Evolutionary conservation across 768 basidiomycete species (phyloP).

Genomic region (Termitomyces sp.): DNA sequence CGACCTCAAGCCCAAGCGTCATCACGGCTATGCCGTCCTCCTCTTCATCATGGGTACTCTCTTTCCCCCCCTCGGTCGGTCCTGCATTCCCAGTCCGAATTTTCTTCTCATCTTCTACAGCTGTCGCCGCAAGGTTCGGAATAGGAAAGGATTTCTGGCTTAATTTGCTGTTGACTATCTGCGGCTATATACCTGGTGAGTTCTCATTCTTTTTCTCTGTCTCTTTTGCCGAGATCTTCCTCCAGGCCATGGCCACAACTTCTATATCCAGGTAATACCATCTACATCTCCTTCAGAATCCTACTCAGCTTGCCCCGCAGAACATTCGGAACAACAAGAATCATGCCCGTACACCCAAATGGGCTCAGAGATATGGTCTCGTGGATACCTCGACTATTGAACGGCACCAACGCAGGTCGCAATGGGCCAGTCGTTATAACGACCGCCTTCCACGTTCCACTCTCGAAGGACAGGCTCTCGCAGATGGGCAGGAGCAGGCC

Average conservation of each 20-base stretch:
- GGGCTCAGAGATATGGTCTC: conserved; percentile 88
- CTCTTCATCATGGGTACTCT: conserved; percentile 88
- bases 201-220: not conserved
- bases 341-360: conserved; percentile 89
- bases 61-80: conserved; percentile 83
- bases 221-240: conserved; percentile 3
- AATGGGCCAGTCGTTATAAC: conserved; percentile 85
- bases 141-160: conserved; percentile 89
- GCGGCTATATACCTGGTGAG: conserved; percentile 85
- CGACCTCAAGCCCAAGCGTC: conserved; percentile 58
- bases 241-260: conserved; percentile 85
- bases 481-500: conserved; percentile 69
- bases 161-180: conserved; percentile 82
- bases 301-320: conserved; percentile 30
- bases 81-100: not conserved
- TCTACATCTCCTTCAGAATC: conserved; percentile 4
- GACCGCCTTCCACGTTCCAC: conserved; percentile 71
- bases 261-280: conserved; percentile 72
- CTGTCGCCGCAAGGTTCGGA: conserved; percentile 91
- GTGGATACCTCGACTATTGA: conserved; percentile 74
- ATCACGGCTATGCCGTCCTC: conserved; percentile 78
- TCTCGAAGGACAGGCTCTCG: conserved; percentile 64
- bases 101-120: conserved; percentile 31
- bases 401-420: conserved; percentile 73
- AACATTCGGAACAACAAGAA: conserved; percentile 97